A percentile compares a stretch with the other conserved stretches of the same genome.
Evolutionary conservation across 345 rosid genomes (phyloP).

Genomic region (Mallotus nudiflorus): DNA sequence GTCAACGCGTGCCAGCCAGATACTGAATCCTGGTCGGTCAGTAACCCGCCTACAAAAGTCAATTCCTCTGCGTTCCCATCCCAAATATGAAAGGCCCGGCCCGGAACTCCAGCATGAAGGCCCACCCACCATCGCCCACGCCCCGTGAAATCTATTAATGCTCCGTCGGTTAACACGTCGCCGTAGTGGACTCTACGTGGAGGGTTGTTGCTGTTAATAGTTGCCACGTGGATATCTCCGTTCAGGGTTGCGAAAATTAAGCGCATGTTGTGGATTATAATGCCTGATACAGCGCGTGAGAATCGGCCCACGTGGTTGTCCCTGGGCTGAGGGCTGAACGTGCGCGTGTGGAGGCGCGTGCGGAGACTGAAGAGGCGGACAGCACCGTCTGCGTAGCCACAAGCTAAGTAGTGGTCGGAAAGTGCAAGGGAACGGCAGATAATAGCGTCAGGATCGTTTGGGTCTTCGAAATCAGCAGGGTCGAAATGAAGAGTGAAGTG

Average conservation of each 20-base stretch:
- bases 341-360: slow-evolving; percentile 56
- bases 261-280: slow-evolving; percentile 42
- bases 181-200: slow-evolving; percentile 60
- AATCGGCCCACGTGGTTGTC: slow-evolving; percentile 72
- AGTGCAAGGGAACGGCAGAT: slow-evolving; percentile 76
- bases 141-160: slow-evolving; percentile 76
- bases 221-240: slow-evolving; percentile 79
- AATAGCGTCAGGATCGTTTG: slow-evolving; percentile 52
- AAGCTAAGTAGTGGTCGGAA: slow-evolving; percentile 73
- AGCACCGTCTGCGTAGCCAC: slow-evolving; percentile 84
- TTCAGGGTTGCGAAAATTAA: slow-evolving; percentile 69
- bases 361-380: slow-evolving; percentile 68
- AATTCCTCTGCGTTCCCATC: slow-evolving; percentile 49
- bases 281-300: slow-evolving; percentile 79
- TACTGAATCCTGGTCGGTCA: slow-evolving; percentile 72
- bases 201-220: slow-evolving; percentile 27
- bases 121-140: slow-evolving; percentile 89
- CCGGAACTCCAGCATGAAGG: slow-evolving; percentile 74
- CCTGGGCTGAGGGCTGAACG: slow-evolving; percentile 55
- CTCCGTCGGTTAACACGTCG: slow-evolving; percentile 64
- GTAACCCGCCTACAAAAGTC: slow-evolving; percentile 48
- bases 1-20: slow-evolving; percentile 77
- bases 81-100: slow-evolving; percentile 82
- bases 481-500: slow-evolving; percentile 60
- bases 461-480: slow-evolving; percentile 45